Evolutionary conservation across 768 basidiomycete species (phyloP).

Genomic region (Kwoniella europaea): DNA sequence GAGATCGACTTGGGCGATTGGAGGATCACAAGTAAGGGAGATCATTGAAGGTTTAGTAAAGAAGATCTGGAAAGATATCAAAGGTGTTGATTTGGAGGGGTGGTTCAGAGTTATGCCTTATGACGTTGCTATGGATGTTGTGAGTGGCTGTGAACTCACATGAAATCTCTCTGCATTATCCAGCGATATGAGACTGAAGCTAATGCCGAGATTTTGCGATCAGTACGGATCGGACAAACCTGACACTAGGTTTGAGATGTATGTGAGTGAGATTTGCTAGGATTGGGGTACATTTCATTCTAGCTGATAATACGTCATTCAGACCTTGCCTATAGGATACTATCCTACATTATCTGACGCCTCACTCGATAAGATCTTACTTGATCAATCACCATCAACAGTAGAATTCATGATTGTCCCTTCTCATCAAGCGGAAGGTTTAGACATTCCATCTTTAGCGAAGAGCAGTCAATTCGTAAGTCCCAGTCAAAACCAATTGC

Average conservation of each 20-base stretch:
- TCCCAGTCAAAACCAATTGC: not conserved
- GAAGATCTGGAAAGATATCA: constrained; percentile 74
- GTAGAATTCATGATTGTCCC: constrained; percentile 56
- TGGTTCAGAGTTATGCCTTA: constrained; percentile 85
- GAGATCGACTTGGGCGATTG: constrained; percentile 73
- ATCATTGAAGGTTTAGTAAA: constrained; percentile 76
- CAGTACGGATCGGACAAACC: constrained; percentile 96
- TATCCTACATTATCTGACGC: constrained; percentile 55
- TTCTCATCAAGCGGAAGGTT: constrained; percentile 35
- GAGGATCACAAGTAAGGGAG: constrained; percentile 78
- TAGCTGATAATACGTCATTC: not conserved
- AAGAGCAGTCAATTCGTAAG: constrained; percentile 41
- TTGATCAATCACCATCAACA: constrained; percentile 51
- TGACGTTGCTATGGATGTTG: constrained; percentile 83
- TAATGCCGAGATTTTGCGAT: not conserved
- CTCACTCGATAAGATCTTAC: constrained; percentile 52
- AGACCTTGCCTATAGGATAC: constrained; percentile 57
- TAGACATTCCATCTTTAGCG: constrained; percentile 36
- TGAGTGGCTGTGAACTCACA: constrained; percentile 53
- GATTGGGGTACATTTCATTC: not conserved
- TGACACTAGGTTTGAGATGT: constrained; percentile 82
- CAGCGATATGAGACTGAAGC: constrained; percentile 23
- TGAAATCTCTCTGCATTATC: no score
- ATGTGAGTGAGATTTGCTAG: constrained; percentile 65
- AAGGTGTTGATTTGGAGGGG: constrained; percentile 68